phyloP scores from a whole-genome alignment of 805 yeast genomes.

The Lipomyces kockii region DNA sequence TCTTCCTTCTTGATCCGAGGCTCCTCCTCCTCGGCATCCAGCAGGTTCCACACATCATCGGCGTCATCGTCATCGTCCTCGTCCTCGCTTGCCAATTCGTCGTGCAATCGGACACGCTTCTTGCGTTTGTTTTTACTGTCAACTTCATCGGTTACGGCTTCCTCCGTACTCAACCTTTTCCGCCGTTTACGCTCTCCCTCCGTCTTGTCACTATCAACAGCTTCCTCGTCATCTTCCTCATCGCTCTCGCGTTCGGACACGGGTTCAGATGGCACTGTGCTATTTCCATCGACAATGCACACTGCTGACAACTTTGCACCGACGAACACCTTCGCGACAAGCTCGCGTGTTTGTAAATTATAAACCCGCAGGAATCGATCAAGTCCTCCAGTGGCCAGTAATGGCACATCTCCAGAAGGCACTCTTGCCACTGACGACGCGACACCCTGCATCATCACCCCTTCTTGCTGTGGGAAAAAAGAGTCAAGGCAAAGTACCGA shows the following conservation, averaged over 20 bases:
- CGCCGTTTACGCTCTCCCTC: conserved; percentile 5
- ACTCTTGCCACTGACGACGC: not conserved
- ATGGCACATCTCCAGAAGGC: conserved; percentile 40
- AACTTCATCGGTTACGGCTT: not conserved
- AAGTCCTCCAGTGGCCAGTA: conserved; percentile 78
- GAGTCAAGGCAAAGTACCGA: conserved; percentile 45
- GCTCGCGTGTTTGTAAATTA: conserved; percentile 61
- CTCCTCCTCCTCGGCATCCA: conserved; percentile 17
- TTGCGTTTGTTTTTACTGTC: not conserved
- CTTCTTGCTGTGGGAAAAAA: not conserved
- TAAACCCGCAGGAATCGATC: conserved; percentile 86
- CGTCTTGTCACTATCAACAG: not conserved
- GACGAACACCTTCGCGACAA: conserved; percentile 70
- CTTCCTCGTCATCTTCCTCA: conserved; percentile 1
- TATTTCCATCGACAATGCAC: conserved; percentile 52
- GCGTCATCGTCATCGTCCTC: conserved; percentile 21
- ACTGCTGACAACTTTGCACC: conserved; percentile 71
- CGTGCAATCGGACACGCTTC: conserved; percentile 20
- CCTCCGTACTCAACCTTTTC: not conserved
- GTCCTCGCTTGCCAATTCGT: conserved; percentile 18
- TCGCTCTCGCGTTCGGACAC: conserved; percentile 7
- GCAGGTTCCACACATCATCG: conserved; percentile 20
- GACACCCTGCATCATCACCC: too few relatives aligned
- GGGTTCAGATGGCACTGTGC: conserved; percentile 10
- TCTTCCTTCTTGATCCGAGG: not conserved